Evolutionary conservation across 345 rosid genomes (phyloP), one percentile per base, ranked within the genome.

Genomic region (Excoecaria cochinchinensis): DNA sequence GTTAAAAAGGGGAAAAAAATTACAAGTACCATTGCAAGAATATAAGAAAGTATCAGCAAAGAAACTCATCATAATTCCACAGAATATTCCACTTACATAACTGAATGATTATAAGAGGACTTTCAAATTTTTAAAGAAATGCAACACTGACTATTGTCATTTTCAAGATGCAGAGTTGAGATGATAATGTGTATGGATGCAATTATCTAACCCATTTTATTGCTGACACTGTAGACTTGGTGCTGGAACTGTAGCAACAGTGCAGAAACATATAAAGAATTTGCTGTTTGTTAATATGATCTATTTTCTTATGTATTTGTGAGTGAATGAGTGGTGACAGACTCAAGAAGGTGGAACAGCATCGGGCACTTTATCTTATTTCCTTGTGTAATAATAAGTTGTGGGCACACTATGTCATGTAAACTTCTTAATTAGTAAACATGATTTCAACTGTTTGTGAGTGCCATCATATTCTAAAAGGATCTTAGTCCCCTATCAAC

Each of bases 191-290:
- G 36, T 58, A 47, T 50, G 65, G 19, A 69, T 69, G 59, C 72
- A 40, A 61, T 38, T 64, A 67, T 52, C 86, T 83, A 77, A 81
- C 66, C 50, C 42, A 53, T 50, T 68, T 72, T 76, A 21, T 25
- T 72, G 12, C 74, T 82, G 77, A 67, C 38, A 55, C 51, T 85
- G 89, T 82, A 94, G 97, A 92, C 81, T 84, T 94, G 82, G 97
- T 94, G 84, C 75, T 94, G 97, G 97, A 94, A 91, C 94, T 92
- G 85, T 86, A 90, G 87, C 52, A 64, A 82, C 60, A 77, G 68
- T 58, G 66, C 69, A 16, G 55, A 62, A 72, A 44, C 9, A 59
- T 4, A 40, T 55, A 21, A 38, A 51, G 67, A 56, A 77, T 65
- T 68, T 75, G 72, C 52, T 77, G 78, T 75, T 80, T 57, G 74